These are phyloP conservation scores for Tardiomyces blankii DNA, from an alignment of 1,139 yeast genomes.

Conservation along the genomic window DNA sequence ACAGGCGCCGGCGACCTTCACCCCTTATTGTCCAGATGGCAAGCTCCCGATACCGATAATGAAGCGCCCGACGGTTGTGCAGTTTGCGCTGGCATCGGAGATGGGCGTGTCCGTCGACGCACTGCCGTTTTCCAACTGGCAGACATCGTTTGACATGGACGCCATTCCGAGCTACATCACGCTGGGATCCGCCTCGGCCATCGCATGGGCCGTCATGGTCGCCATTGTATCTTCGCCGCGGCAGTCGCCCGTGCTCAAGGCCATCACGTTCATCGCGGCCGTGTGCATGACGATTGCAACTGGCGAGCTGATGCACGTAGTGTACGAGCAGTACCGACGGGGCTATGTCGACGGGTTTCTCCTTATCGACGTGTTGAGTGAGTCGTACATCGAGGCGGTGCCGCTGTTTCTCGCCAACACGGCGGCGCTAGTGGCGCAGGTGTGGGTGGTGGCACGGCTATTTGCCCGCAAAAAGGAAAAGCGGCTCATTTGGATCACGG, in stretches of 20 bases:
- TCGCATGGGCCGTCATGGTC: not conserved
- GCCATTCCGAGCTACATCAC: not conserved
- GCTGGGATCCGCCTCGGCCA: not conserved
- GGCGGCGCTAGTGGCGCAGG: not conserved
- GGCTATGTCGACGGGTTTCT: not conserved
- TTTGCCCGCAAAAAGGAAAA: not conserved
- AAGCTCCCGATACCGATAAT: not conserved
- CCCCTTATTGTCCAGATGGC: not conserved
- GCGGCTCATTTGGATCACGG: not conserved
- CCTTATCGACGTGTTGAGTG: not conserved
- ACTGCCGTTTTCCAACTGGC: not conserved
- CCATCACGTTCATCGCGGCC: not conserved
- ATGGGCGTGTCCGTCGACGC: not conserved
- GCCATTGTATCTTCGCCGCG: not conserved
- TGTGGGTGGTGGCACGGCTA: not conserved
- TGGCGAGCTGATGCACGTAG: not conserved
- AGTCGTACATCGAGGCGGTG: not conserved
- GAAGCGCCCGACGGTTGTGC: not conserved
- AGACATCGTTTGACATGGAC: not conserved
- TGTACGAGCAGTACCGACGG: not conserved
- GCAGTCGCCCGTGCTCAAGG: not conserved
- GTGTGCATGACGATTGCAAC: not conserved
- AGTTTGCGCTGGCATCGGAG: not conserved
- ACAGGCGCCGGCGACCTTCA: not conserved
- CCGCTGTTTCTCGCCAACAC: not conserved